Base-by-base conservation (phyloP, 1,284 basidiomycete genomes). In the Mycena sp. region DNA sequence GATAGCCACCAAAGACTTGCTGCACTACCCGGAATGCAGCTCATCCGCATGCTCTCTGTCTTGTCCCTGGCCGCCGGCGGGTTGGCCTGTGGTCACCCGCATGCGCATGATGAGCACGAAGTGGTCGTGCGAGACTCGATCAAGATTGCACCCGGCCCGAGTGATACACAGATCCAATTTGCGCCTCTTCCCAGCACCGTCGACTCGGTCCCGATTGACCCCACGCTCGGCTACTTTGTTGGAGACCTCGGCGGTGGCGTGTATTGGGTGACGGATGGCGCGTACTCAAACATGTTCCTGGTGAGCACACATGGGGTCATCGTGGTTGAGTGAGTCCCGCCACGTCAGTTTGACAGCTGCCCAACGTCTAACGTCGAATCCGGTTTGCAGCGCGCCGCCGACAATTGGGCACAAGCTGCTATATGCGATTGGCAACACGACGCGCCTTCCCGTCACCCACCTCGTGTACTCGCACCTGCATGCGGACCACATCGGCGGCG, bases 111-210 rank as follows among this genome's bases (percentile, higher is more conserved):
- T 48, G 45, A 48, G 54, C 44, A 41, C 54, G 23, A 57, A 46
- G 44, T 48, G 32, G 32, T 57, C 1, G 45, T 32, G 29, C 53
- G 43, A 26, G 30, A 55, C 30, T 45, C 54, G 54, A 5, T 40
- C 19, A 56, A 56, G 6, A 57, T 57, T n/a, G 44, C 54, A 19
- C 54, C 54, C 23, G 54, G 54, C 44, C 54, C 54, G 30, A 53
- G 51, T 43, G 51, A 53, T 53, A 28, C 51, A 28, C 51, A 53
- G 51, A 53, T 48, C 54, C 54, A 57, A 32, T 57, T 57, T 41
- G 55, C 55, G 46, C 55, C 55, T 38, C 37, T 57, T 41, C 55
- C 55, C 37, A 41, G 45, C 37, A 40, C 23, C 45, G 45, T 49
- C 37, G 35, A 57, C 46, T 10, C 55, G 35, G 45, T 26, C 29